phyloP scores from a whole-genome alignment of 2,329 filamentous ascomycete species.

The Zalaria obscura region DNA sequence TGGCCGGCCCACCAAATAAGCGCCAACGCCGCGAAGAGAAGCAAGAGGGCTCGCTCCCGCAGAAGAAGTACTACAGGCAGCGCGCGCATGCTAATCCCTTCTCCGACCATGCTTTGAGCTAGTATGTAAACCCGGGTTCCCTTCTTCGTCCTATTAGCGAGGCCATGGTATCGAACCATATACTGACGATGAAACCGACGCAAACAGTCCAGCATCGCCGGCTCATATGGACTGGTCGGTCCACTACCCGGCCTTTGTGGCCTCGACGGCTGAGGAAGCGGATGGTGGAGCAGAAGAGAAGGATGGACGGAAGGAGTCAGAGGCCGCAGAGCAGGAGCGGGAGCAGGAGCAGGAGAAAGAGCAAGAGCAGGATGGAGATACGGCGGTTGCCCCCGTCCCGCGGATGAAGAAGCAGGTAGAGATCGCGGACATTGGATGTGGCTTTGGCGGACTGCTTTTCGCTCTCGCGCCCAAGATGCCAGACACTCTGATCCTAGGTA shows the following conservation, averaged over 20 bases:
- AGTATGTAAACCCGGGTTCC: conserved; percentile 43
- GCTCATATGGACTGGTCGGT: conserved; percentile 81
- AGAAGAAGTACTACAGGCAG: conserved; percentile 94
- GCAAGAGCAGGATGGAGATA: conserved; percentile 1
- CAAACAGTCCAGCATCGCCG: conserved; percentile 57
- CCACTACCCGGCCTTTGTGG: conserved; percentile 65
- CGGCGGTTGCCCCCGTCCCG: conserved; percentile 8
- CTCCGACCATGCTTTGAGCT: conserved; percentile 78
- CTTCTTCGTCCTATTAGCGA: too few relatives aligned
- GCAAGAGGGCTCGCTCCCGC: conserved; percentile 48
- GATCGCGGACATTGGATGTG: conserved; percentile 92
- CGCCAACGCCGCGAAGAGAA: conserved; percentile 31
- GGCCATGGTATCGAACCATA: too few relatives aligned
- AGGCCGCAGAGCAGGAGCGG: not conserved
- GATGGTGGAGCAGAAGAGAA: conserved; percentile 9
- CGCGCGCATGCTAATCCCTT: conserved; percentile 96
- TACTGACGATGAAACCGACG: too few relatives aligned
- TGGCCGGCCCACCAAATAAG: conserved; percentile 24
- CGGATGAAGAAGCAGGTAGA: conserved; percentile 58
- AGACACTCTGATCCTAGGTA: conserved; percentile 69
- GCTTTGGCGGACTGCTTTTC: conserved; percentile 82
- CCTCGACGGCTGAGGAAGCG: conserved; percentile 38
- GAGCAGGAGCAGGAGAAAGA: conserved; percentile 7
- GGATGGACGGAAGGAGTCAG: conserved; percentile 3
- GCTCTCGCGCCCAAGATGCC: conserved; percentile 72